Conservation (phyloP, 441 rosid species). For the Pelargonium myrrhifolium region DNA sequence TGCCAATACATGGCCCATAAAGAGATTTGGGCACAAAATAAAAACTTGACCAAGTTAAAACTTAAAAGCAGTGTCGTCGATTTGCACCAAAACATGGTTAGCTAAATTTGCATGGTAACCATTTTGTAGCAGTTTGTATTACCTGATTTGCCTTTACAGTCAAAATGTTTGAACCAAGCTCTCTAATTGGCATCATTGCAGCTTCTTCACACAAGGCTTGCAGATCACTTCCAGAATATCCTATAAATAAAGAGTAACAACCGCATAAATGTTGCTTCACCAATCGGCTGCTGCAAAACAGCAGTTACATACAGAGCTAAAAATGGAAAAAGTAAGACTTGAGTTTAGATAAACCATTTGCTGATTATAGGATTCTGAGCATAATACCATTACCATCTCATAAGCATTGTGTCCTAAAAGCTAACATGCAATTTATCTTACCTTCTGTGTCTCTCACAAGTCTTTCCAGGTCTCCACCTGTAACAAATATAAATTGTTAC, state of each 20-base stretch:
- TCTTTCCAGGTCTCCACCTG: conserved; percentile 67
- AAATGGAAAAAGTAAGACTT: too few species aligned
- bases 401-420: neutral
- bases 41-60: too few species aligned
- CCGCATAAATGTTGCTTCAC: neutral
- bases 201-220: conserved; percentile 98
- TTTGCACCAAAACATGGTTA: too few species aligned
- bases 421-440: conserved; percentile 22
- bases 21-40: neutral
- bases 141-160: conserved; percentile 82
- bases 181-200: conserved; percentile 97
- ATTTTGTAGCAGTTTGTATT: conserved; percentile 14
- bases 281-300: too few species aligned
- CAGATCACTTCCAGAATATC: conserved; percentile 93
- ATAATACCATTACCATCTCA: neutral
- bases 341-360: neutral
- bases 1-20: neutral
- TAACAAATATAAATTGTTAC: conserved; percentile 17
- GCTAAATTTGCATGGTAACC: neutral
- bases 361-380: neutral
- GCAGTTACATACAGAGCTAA: too few species aligned
- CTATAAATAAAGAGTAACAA: conserved; percentile 28
- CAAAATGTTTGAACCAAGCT: conserved; percentile 74
- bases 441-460: conserved; percentile 81
- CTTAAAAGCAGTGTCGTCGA: too few species aligned